Base-by-base conservation (phyloP, 83 land plant species). In the Thuja plicata region DNA sequence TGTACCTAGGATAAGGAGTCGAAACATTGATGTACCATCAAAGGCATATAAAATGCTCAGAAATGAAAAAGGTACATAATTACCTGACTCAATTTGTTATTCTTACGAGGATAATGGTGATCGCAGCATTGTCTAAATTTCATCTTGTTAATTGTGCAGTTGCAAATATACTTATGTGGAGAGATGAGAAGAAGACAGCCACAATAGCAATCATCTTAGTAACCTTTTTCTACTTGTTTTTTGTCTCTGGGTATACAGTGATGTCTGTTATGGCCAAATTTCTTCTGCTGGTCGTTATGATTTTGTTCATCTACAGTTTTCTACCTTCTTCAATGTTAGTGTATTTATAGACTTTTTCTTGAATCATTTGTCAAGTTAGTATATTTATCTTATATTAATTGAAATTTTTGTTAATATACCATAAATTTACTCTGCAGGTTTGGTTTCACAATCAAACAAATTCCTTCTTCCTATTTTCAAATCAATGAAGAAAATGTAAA, bases 91-190 rank as follows among this genome's bases (percentile, higher is more conserved):
- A 60, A 55, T 12, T 57, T 86, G 7, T 76, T 76, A 11, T 32
- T 34, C 73, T 66, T 66, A 27, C 27, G 73, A 66, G 73, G 73
- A 19, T 27, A 1, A 27, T 66, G 73, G 73, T 27, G 7, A 66
- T 27, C 0, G 27, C 73, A 27, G 30, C 32, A 66, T 24, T 27
- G 73, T 66, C 79, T 37, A 55, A 82, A 37, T 78, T 11, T 77
- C n/a, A 11, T 40, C 19, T 57, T 77, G 9, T 66, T 88, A 52
- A 54, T 86, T 86, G 82, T 92, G 87, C 96, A 96, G 98, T 95
- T 94, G 95, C 99, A 43, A 90, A 96, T 88, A 89, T 93, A 45
- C 93, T 96, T 80, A 92, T 97, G 11, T 97, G 99, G 99, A 95
- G 89, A 89, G 91, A 95, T 87, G 92, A 88, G 87, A 97, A 87